These are phyloP conservation scores for Colletotrichum camelliae DNA, from an alignment of 2,329 filamentous ascomycete genomes.

Conservation along the genomic window DNA sequence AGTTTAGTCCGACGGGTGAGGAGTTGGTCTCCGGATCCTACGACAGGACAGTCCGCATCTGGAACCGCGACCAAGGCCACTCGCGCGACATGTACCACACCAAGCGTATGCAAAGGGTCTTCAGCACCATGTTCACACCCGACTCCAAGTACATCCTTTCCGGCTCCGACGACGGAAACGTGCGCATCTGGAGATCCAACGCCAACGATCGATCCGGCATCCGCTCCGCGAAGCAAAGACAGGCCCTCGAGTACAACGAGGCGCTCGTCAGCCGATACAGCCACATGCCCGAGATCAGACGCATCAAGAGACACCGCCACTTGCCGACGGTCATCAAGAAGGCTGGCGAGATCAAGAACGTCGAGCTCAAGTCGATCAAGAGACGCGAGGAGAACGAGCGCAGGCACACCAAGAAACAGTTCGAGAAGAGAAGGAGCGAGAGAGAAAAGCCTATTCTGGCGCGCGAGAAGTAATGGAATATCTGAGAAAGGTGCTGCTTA, in stretches of 20 bases:
- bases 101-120: constrained; percentile 96
- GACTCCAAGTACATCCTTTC: constrained; percentile 90
- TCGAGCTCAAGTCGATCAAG: constrained; percentile 88
- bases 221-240: constrained; percentile 83
- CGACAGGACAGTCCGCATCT: constrained; percentile 84
- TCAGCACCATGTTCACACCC: constrained; percentile 82
- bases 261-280: constrained; percentile 82
- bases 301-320: constrained; percentile 91
- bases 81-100: constrained; percentile 96
- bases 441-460: constrained; percentile 92
- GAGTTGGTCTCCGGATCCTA: constrained; percentile 91
- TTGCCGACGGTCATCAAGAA: constrained; percentile 94
- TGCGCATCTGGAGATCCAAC: constrained; percentile 84
- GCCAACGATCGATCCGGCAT: constrained; percentile 84
- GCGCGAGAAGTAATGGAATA: constrained; percentile 53
- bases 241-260: constrained; percentile 91
- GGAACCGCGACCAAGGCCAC: constrained; percentile 80
- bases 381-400: constrained; percentile 92
- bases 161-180: constrained; percentile 92
- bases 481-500: neutral
- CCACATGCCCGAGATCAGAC: constrained; percentile 94
- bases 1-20: constrained; percentile 93
- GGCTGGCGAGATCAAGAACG: constrained; percentile 90
- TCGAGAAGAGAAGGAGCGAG: constrained; percentile 75
- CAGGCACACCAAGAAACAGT: constrained; percentile 86